Conservation (phyloP, 257 asterid genomes). For the Nicotiana sylvestris region DNA sequence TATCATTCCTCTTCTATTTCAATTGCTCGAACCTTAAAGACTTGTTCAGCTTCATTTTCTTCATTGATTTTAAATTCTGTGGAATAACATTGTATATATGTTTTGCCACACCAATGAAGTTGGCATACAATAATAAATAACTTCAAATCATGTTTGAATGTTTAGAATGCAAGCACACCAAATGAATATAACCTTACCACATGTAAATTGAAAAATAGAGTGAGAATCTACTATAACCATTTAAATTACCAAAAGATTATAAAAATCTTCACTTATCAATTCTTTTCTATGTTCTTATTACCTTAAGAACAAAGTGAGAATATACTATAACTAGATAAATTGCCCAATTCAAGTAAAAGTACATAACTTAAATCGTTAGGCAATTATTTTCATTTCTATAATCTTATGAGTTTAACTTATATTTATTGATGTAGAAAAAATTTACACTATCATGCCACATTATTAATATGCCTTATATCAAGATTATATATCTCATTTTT, state of each 20-base stretch:
- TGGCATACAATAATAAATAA: no score
- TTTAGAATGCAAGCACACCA: no score
- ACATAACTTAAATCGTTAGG: neutral
- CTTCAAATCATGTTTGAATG: no score
- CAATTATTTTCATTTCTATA: neutral
- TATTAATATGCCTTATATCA: no score
- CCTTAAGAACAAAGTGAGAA: neutral
- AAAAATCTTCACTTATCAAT: neutral
- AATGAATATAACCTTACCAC: no score
- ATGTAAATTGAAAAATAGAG: neutral
- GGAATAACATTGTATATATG: neutral
- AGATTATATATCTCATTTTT: no score
- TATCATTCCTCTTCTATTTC: no score
- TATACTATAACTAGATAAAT: neutral
- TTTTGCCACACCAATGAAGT: no score
- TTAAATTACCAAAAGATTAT: neutral
- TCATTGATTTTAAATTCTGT: no score
- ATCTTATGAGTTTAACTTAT: neutral
- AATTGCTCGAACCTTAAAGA: neutral
- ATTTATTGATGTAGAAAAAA: neutral
- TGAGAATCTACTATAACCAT: neutral
- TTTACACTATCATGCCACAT: no score
- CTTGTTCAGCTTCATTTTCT: neutral
- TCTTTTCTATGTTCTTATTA: neutral
- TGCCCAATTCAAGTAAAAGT: neutral